Evolutionary conservation across 148 eudicot genomes (phyloP), one percentile per base, ranked within the genome.

Genomic region (Rhododendron vialii): DNA sequence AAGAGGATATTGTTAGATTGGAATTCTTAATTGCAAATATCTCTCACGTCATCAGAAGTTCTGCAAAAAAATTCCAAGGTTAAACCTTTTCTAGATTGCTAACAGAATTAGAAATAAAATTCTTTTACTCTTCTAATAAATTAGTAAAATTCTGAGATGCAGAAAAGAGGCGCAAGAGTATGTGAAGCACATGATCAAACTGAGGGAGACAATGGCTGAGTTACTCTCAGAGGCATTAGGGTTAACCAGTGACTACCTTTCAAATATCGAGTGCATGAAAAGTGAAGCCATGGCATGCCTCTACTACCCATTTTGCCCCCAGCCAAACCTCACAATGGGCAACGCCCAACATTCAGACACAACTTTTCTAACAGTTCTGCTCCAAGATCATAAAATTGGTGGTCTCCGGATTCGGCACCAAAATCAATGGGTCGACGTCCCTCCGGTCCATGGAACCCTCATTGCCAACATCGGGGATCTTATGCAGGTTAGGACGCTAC

Each of bases 271-370:
- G 48, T 92, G 90, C 84, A 88, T 91, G 91, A 88, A 87, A 86
- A 86, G 89, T 24, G 88, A 89, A 80, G 82, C 90, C 47, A 73
- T 91, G 85, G 86, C 84, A 15, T 83, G 89, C 82, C 90, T 89
- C 50, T 92, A 91, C 81, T 92, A 92, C 88, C 92, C 94, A 41
- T 85, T 86, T 80, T 92, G 94, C 84, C 94, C 93, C 0, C 89
- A 92, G 85, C 93, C 93, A 71, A 88, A 91, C 57, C 86, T 89
- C 65, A 90, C 94, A 26, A 50, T 90, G 51, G 93, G 93, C 83
- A 88, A 89, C 28, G 76, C 90, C 30, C 88, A 84, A 82, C 94
- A 91, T 86, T 92, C 91, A 11, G 94, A 92, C 81, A 87, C 93
- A 7, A 91, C 91, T 89, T 92, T 90, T 85, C 80, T 91, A 41